Percentiles rank a stretch among this genome's conserved stretches.
phyloP scores from a whole-genome alignment of 164 flowering plant species.

The Vitis amurensis region DNA sequence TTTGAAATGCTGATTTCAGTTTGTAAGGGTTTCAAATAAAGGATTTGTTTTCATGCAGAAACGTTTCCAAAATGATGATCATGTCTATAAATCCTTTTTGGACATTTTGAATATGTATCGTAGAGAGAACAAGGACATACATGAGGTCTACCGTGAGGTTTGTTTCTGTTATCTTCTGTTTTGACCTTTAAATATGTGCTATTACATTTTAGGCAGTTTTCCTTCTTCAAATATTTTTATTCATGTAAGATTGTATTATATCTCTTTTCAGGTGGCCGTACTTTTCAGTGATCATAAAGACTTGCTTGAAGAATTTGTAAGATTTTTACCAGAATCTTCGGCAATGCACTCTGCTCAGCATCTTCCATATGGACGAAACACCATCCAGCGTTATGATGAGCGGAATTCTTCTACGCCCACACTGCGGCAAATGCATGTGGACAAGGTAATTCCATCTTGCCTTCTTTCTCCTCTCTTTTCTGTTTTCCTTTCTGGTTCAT shows the following conservation, averaged over 20 bases:
- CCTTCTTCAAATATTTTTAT: neutral
- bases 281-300: constrained; percentile 62
- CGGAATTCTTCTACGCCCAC: constrained; percentile 40
- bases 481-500: neutral
- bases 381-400: constrained; percentile 44
- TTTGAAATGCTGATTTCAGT: neutral
- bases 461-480: neutral
- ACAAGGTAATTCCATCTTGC: constrained; percentile 38
- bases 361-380: constrained; percentile 31
- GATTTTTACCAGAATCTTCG: constrained; percentile 62
- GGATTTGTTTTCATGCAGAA: constrained; percentile 34
- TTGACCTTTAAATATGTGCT: neutral
- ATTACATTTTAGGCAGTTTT: neutral
- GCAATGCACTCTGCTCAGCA: constrained; percentile 32
- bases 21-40: neutral
- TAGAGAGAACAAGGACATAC: constrained; percentile 67
- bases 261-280: constrained; percentile 41
- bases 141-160: constrained; percentile 74
- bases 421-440: constrained; percentile 36
- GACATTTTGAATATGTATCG: constrained; percentile 77
- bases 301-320: constrained; percentile 63
- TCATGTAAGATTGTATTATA: neutral
- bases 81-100: constrained; percentile 64
- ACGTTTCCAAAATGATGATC: constrained; percentile 69
- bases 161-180: neutral